Base-by-base conservation (phyloP, 352 stramenopile species). In the Saprolegnia diclina region DNA sequence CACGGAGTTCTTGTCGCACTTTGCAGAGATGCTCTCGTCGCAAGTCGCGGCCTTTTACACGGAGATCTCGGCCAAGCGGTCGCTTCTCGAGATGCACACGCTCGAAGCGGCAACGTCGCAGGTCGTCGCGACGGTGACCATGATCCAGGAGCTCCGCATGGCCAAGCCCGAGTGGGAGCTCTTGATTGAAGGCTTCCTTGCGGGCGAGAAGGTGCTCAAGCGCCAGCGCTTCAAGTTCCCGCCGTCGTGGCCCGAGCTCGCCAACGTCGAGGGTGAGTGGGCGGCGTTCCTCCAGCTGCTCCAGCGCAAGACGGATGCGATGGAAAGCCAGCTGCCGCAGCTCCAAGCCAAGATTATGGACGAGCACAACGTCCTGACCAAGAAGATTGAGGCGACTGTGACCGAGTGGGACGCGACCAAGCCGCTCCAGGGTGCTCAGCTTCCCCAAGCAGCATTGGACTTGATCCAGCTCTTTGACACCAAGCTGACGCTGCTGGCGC, bases 341-440 rank as follows among this genome's bases (percentile, higher is more conserved):
- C 78, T 99, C 14, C 97, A 99, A 76, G 89, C 91, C 32, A 98
- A 99, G 63, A 97, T 99, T 62, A 76, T 98, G 19, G 90, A 97
- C 55, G 97, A 99, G 72, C 97, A 99, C 70, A 90, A 88, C 53
- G 80, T 81, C 11, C 79, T 97, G 6, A 79, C 96, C 64, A 83
- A 77, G 73, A 93, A 94, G 71, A 90, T 96, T 54, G 64, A 62
- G 16, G 88, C 89, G 61, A 76, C 85, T 19, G 84, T 94, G 26
- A 40, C 70, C 5, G 88, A 96, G 46, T 96, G 88, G 88, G 88
- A 96, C 68, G 75, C 64, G 38, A 77, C 78, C 3, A 96, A 96
- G 73, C 86, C 88, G 0, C 64, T 96, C 5, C 79, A 94, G 78
- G 86, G 88, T 26, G 75, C 67, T 6, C 78, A 90, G 62, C 21